phyloP scores from a whole-genome alignment of 768 basidiomycete genomes.

The Pisolithus albus region DNA sequence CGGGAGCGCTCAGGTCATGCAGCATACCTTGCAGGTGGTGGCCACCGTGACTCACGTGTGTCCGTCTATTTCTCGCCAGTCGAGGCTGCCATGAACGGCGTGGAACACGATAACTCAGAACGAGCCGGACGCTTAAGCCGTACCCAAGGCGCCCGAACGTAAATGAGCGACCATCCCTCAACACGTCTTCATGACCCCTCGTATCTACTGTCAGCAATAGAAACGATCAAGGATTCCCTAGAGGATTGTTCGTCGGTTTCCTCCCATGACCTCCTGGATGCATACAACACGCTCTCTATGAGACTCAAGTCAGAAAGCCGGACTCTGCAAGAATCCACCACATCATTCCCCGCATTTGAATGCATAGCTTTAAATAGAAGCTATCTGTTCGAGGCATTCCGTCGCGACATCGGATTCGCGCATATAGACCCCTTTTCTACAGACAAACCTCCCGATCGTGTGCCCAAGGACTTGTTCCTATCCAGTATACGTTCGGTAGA shows the following conservation, averaged over 20 bases:
- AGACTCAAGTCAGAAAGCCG: slow-evolving; percentile 30
- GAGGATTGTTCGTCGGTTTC: slow-evolving; percentile 34
- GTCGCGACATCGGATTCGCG: slow-evolving; percentile 45
- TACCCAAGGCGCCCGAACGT: background rate
- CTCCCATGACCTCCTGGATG: slow-evolving; percentile 52
- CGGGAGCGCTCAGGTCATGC: too few species aligned
- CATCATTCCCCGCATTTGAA: slow-evolving; percentile 16
- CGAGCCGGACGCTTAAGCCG: background rate
- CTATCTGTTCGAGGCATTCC: slow-evolving; percentile 36
- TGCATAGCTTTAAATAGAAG: slow-evolving; percentile 29
- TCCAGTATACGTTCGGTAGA: slow-evolving; percentile 1
- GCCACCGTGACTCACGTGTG: background rate
- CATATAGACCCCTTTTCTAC: slow-evolving; percentile 29
- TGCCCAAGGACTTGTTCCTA: slow-evolving; percentile 3
- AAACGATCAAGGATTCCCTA: slow-evolving; percentile 42
- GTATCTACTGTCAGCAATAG: slow-evolving; percentile 37
- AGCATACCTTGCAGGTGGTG: too few species aligned
- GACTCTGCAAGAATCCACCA: slow-evolving; percentile 2
- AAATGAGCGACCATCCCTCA: background rate
- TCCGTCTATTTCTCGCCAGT: background rate
- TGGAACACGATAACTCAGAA: background rate
- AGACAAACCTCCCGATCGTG: slow-evolving; percentile 4
- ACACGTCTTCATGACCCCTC: slow-evolving; percentile 11
- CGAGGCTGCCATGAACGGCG: background rate
- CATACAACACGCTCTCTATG: slow-evolving; percentile 46